A percentile compares a stretch with the other conserved stretches of the same genome.
Conservation (phyloP, 192 early-diverging fungal species). For the Mortierella claussenii region DNA sequence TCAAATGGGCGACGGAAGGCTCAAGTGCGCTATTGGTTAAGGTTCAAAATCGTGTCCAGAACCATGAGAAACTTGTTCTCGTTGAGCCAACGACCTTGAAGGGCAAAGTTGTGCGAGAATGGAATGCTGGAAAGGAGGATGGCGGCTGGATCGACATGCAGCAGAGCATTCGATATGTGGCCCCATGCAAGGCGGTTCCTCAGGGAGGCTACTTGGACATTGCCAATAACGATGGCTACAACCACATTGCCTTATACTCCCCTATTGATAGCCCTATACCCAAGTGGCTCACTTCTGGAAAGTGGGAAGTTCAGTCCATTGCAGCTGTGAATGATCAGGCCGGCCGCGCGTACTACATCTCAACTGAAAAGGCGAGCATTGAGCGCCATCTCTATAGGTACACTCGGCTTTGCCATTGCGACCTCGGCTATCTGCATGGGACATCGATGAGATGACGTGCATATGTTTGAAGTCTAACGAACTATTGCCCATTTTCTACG, state of each 20-base stretch:
- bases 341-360: conserved; percentile 46
- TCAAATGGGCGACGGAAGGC: conserved; percentile 79
- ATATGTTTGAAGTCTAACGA: too few species aligned
- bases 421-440: background rate
- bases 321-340: conserved; percentile 45
- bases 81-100: conserved; percentile 48
- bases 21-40: conserved; percentile 75
- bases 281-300: conserved; percentile 69
- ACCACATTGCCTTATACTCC: conserved; percentile 75
- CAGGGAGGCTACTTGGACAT: conserved; percentile 71
- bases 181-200: conserved; percentile 30
- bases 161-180: conserved; percentile 55
- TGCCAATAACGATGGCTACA: conserved; percentile 70
- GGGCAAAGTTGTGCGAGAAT: conserved; percentile 66
- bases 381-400: conserved; percentile 51
- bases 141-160: conserved; percentile 79
- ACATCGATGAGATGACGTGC: too few species aligned
- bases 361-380: conserved; percentile 28
- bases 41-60: conserved; percentile 92
- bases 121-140: conserved; percentile 69
- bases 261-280: conserved; percentile 60
- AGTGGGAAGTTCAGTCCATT: conserved; percentile 76
- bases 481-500: too few species aligned
- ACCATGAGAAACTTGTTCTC: conserved; percentile 76
- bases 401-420: too few species aligned